Base-by-base conservation (phyloP, 192 early-diverging fungal genomes). In the Entomortierella lignicola region DNA sequence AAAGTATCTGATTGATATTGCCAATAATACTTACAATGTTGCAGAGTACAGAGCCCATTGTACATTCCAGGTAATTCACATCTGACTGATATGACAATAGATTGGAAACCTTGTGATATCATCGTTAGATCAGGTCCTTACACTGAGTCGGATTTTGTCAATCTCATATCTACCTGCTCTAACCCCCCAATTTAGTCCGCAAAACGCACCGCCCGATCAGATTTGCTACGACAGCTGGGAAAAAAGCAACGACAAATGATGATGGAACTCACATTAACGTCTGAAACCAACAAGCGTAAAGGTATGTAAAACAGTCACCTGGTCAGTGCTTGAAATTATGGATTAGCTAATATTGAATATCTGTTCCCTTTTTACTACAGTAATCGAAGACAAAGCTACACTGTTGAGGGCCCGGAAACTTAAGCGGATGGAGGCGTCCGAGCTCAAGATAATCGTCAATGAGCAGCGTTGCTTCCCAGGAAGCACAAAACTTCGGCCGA, bases 31-130 rank as follows among this genome's bases (percentile, higher is more conserved):
- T 5, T 84, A 63, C 53, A 80, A 83, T 53, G 79, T 84, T 11
- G 55, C 80, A 18, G 81, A 84, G 44, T 87, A 87, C 44, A 75
- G 82, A 65, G 86, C 86, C 7, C 80, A 87, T 32, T 77, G 74
- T 61, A 64, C 74, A 18, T 77, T 69, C 39, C 74, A 77, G 61
- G 74, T 77, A 77, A 47, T 10, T 21, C 1, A 13, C 34, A n/a
- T 58, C 13, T 5, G 23, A 8, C 10, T 11, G 8, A 30, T 30
- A 27, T 18, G 18, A 31, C 10, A 6, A 27, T n/a, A 18, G 29
- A 25, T 5, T 1, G n/a, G 39, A 27, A 12, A 1, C 0, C 20
- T 5, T 15, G 44, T 44, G 59, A 29, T 25, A 20, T 3, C 29
- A 18, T 15, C 15, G 11, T 31, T 29, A 26, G 7, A 17, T 31